A percentile compares a stretch with the other conserved stretches of the same genome.
Conservation (phyloP, 345 rosid genomes). For the Eucalyptus paniculata region DNA sequence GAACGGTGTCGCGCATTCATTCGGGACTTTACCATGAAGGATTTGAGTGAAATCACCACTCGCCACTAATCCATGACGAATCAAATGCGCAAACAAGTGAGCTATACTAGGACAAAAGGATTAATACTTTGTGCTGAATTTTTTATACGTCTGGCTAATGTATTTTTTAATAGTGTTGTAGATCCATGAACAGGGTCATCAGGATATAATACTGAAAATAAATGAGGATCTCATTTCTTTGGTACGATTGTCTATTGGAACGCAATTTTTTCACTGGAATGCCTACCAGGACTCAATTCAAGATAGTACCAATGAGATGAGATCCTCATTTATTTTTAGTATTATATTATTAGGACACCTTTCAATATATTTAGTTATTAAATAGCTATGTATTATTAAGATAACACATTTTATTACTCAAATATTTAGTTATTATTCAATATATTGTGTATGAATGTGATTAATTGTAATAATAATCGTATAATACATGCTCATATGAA, state of each 20-base stretch:
- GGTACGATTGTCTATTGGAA: background rate
- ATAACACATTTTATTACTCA: background rate
- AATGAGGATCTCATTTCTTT: background rate
- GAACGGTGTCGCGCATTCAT: background rate
- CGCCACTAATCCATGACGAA: background rate
- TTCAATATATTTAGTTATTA: background rate
- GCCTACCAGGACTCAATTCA: no score
- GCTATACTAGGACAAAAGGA: background rate
- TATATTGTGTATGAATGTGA: background rate
- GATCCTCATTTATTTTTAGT: background rate
- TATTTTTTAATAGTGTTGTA: background rate
- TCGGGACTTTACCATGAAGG: background rate
- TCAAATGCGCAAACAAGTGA: background rate
- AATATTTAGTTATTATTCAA: background rate
- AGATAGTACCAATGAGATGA: no score
- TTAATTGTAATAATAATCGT: background rate
- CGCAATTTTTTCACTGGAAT: no score
- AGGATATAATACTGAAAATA: background rate
- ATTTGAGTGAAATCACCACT: background rate
- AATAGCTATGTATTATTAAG: background rate
- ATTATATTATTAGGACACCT: background rate
- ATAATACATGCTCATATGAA: background rate
- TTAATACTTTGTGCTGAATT: background rate
- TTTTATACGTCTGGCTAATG: background rate
- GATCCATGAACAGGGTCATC: background rate